Base-by-base conservation (phyloP, 2,329 filamentous ascomycete species). In the Coleophoma cylindrospora region DNA sequence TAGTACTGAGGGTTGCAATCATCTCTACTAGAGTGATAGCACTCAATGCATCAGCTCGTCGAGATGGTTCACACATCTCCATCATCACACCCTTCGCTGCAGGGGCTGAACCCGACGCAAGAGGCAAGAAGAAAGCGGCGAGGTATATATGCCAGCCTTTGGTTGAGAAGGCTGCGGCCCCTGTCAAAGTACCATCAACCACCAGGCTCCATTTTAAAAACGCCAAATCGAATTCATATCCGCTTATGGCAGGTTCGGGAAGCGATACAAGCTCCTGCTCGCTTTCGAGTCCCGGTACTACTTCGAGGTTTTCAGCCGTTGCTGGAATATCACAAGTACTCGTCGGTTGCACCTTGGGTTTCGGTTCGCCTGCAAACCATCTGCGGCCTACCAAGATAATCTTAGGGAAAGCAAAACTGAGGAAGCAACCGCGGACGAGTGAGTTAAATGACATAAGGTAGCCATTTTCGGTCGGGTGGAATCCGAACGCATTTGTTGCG, bases 81-180 rank as follows among this genome's bases (percentile, higher is more conserved):
- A 86, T 77, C 52, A 89, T 87, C n/a, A 85, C 82, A 1, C 85
- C 86, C 56, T 89, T 89, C 1, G 84, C 83, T 0, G 85, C 83
- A 0, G 84, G 77, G 0, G 83, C 85, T 0, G 84, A 84, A 0
- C 86, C 86, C 0, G 84, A 85, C 0, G 82, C 84, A 32, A 89
- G 79, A 0, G 86, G 86, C 0, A 89, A 71, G 1, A 88, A 62
- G 22, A 80, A 75, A 0, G 83, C 83, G 76, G 76, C 72, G 0
- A 87, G 65, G 58, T 86, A 89, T 43, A 89, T 80, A 56, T 89
- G 84, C 82, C 83, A 88, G 1, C 76, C 74, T 44, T 79, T 52
- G 0, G 76, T 80, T 0, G 83, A 81, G 54, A 87, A 83, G 0
- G 80, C 78, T 0, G 83, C 79, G 1, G 81, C 70, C 2, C 78